These are phyloP conservation scores for Xanthoparmelia taractica DNA, from an alignment of 495 filamentous ascomycete genomes.

Conservation along the genomic window DNA sequence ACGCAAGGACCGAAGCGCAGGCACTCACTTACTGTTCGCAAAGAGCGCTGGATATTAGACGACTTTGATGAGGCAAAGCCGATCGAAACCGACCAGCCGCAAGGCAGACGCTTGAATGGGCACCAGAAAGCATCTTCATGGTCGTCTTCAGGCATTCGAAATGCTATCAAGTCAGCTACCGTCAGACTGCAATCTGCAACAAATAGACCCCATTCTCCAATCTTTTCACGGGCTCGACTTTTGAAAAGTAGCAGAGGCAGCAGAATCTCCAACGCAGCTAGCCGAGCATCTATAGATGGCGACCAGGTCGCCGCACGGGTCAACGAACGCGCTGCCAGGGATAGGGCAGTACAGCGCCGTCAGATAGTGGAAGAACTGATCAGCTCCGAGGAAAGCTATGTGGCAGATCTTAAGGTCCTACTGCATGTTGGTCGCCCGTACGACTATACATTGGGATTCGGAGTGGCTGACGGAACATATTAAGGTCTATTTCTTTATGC, in stretches of 20 bases:
- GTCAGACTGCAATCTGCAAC: conserved; percentile 64
- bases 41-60: conserved; percentile 43
- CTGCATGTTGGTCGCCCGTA: conserved; percentile 58
- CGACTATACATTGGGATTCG: not conserved
- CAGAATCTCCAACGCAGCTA: conserved; percentile 49
- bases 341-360: conserved; percentile 64
- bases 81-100: conserved; percentile 24
- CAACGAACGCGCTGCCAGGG: conserved; percentile 61
- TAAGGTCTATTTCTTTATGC: conserved; percentile 60
- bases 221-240: conserved; percentile 44
- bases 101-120: conserved; percentile 12
- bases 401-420: conserved; percentile 76
- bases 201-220: conserved; percentile 51
- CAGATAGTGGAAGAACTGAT: conserved; percentile 77
- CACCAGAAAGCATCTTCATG: conserved; percentile 57
- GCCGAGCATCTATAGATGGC: conserved; percentile 62
- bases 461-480: conserved; percentile 12
- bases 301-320: conserved; percentile 41
- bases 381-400: conserved; percentile 78
- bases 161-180: conserved; percentile 67
- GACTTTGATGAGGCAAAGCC: conserved; percentile 30
- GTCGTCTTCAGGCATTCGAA: conserved; percentile 67
- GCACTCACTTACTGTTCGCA: conserved; percentile 24
- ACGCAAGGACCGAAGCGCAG: conserved; percentile 32
- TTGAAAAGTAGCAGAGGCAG: conserved; percentile 55